Evolutionary conservation across 768 basidiomycete genomes (phyloP).

Genomic region (Sistotremastrum suecicum): DNA sequence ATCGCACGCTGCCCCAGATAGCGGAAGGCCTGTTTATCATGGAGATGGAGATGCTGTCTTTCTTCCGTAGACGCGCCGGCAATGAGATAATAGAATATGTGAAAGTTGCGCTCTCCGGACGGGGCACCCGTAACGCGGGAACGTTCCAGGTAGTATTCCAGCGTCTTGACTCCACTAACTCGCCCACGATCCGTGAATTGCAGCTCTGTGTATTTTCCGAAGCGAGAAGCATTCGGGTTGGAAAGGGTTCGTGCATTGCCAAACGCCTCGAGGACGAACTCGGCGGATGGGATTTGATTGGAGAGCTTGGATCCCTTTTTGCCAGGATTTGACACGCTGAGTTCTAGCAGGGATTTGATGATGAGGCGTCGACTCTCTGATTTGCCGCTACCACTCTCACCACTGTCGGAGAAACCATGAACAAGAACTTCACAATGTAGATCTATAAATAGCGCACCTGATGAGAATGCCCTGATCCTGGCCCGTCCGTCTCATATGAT

Average conservation of each 20-base stretch:
- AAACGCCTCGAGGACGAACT: constrained; percentile 92
- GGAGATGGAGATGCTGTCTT: constrained; percentile 71
- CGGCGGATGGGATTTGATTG: constrained; percentile 76
- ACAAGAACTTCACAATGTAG: not conserved
- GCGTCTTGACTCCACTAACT: constrained; percentile 79
- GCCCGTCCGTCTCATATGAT: constrained; percentile 86
- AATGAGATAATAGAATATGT: constrained; percentile 95
- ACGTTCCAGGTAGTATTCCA: constrained; percentile 92
- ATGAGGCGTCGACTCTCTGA: constrained; percentile 82
- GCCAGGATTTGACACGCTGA: constrained; percentile 75
- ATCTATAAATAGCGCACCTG: constrained; percentile 36
- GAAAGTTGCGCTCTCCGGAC: constrained; percentile 91
- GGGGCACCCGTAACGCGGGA: constrained; percentile 80
- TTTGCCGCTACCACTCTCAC: constrained; percentile 89
- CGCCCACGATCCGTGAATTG: constrained; percentile 92
- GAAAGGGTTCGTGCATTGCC: constrained; percentile 85
- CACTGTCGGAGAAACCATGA: constrained; percentile 29
- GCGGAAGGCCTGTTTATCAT: constrained; percentile 69
- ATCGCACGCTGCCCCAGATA: constrained; percentile 64
- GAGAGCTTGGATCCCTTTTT: constrained; percentile 91
- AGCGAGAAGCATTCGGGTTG: constrained; percentile 91
- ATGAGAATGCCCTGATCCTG: constrained; percentile 88
- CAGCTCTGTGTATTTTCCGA: constrained; percentile 95
- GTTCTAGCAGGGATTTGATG: constrained; percentile 84
- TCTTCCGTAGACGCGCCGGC: constrained; percentile 86